Evolutionary conservation across 176 grass and related monocot genomes (phyloP).

Genomic region (Musa acuminata): DNA sequence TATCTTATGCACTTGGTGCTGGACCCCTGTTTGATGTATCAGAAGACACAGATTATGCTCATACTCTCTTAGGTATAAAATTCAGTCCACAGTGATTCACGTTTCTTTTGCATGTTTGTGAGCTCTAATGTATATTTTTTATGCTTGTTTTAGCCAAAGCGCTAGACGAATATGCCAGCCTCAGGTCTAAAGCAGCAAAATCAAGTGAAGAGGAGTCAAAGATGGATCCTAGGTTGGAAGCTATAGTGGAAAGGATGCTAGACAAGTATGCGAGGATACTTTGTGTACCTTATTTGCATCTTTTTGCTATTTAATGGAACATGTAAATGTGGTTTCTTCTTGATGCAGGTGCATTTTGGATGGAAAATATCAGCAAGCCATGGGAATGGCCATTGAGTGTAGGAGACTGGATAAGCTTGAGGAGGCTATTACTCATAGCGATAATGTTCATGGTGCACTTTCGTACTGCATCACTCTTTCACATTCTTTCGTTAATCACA

Average conservation of each 20-base stretch:
- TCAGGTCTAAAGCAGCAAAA: slow-evolving; percentile 60
- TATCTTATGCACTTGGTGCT: slow-evolving; percentile 93
- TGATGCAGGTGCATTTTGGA: slow-evolving; percentile 74
- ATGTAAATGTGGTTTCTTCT: slow-evolving; percentile 17
- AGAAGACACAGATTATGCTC: slow-evolving; percentile 86
- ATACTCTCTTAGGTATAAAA: slow-evolving; percentile 69
- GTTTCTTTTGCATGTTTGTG: slow-evolving; percentile 9
- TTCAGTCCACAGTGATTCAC: slow-evolving; percentile 9
- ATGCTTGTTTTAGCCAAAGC: slow-evolving; percentile 63
- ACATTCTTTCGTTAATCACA: slow-evolving; percentile 89
- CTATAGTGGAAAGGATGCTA: slow-evolving; percentile 93
- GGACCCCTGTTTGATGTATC: slow-evolving; percentile 91
- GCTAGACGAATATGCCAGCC: slow-evolving; percentile 83
- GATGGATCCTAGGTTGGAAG: slow-evolving; percentile 84
- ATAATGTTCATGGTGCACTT: slow-evolving; percentile 84
- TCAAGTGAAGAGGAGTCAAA: slow-evolving; percentile 48
- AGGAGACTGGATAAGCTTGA: slow-evolving; percentile 91
- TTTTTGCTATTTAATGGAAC: slow-evolving; percentile 17
- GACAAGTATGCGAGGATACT: slow-evolving; percentile 49
- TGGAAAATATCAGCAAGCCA: slow-evolving; percentile 92
- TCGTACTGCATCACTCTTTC: slow-evolving; percentile 93
- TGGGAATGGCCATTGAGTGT: slow-evolving; percentile 98
- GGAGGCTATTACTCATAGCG: slow-evolving; percentile 79
- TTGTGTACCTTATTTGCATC: slow-evolving; percentile 10
- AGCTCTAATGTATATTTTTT: slow-evolving; percentile 9